Evolutionary conservation across 768 basidiomycete genomes (phyloP).

Genomic region (Cubamyces lactineus): DNA sequence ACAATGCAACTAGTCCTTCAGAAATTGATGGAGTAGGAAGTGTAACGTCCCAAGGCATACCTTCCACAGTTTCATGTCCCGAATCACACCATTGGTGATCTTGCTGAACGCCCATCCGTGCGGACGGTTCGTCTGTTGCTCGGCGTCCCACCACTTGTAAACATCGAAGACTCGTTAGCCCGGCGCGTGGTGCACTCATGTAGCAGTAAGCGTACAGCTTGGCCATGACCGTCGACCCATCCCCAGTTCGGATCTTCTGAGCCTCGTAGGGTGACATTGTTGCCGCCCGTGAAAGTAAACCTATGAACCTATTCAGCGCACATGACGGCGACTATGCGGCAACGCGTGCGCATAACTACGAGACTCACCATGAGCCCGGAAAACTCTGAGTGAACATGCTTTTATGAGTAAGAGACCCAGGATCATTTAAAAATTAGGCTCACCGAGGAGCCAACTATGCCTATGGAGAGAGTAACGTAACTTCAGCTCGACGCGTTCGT

Average conservation of each 20-base stretch:
- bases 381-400: neutral
- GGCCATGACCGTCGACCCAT: conserved; percentile 67
- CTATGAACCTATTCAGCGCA: conserved; percentile 32
- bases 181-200: neutral
- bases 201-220: conserved; percentile 32
- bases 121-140: conserved; percentile 56
- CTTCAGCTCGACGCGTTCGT: neutral
- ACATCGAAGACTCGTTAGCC: neutral
- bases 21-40: neutral
- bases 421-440: conserved; percentile 11
- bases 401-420: neutral
- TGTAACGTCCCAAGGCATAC: neutral
- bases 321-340: too few relatives aligned
- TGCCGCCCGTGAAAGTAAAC: conserved; percentile 58
- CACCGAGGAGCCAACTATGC: conserved; percentile 47
- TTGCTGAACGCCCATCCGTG: conserved; percentile 58
- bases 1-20: neutral
- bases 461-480: neutral
- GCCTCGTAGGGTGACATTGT: conserved; percentile 61
- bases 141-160: conserved; percentile 60
- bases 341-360: too few relatives aligned
- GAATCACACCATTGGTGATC: conserved; percentile 55
- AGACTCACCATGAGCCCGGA: conserved; percentile 41
- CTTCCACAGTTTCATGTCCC: conserved; percentile 51
- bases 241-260: conserved; percentile 59